Evolutionary conservation across 108 stramenopile species (phyloP).

Genomic region (Fragilaria radians): DNA sequence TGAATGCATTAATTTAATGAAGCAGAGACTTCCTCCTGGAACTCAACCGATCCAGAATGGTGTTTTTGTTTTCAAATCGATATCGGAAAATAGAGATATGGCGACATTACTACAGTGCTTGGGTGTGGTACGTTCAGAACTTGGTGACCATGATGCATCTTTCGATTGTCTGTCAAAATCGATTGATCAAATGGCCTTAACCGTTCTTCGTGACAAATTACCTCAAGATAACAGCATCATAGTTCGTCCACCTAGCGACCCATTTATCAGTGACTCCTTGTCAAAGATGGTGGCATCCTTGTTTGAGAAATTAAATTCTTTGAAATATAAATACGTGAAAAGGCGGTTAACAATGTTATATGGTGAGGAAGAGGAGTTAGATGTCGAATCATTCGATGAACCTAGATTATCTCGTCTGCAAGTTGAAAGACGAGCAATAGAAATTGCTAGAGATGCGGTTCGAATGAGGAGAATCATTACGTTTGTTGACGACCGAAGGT

Average conservation of each 20-base stretch:
- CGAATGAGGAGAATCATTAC: neutral
- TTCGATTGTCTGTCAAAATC: slow-evolving; percentile 3
- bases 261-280: slow-evolving; percentile 7
- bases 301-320: neutral
- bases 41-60: neutral
- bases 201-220: neutral
- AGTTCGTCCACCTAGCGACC: neutral
- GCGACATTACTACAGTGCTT: slow-evolving; percentile 4
- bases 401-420: slow-evolving; percentile 1
- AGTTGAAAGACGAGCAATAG: neutral
- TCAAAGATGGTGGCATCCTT: neutral
- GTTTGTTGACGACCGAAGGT: neutral
- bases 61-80: neutral
- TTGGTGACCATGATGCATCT: slow-evolving; percentile 5
- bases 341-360: neutral
- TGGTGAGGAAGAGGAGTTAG: neutral
- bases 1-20: slow-evolving; percentile 32
- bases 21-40: slow-evolving; percentile 4
- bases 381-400: neutral
- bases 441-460: neutral
- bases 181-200: neutral
- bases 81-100: neutral
- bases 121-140: slow-evolving; percentile 1
- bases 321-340: neutral
- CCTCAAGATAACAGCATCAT: neutral